Conservation (phyloP, 768 basidiomycete species). For the Boletellus ananas region DNA sequence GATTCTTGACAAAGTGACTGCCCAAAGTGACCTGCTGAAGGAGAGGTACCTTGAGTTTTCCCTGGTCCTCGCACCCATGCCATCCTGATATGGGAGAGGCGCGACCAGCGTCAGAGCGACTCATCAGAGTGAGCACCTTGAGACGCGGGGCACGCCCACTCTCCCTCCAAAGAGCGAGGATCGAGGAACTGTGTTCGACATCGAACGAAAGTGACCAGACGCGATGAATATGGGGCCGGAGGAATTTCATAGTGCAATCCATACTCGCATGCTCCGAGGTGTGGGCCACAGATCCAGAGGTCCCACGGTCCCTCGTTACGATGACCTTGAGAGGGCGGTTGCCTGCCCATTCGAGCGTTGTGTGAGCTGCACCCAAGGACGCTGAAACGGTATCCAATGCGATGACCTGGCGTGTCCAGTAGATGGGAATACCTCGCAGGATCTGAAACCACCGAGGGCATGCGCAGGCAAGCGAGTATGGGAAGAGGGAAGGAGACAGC, state of each 20-base stretch:
- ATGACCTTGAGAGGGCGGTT: slow-evolving; percentile 2
- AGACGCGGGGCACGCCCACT: not conserved
- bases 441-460: slow-evolving; percentile 9
- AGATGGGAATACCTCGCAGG: not conserved
- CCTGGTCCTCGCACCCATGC: not conserved
- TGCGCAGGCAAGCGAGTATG: slow-evolving; percentile 6
- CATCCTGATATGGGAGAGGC: not conserved
- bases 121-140: slow-evolving; percentile 1
- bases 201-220: slow-evolving; percentile 11
- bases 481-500: slow-evolving; percentile 7
- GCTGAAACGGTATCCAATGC: not conserved
- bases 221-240: not conserved
- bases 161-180: slow-evolving; percentile 10
- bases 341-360: slow-evolving; percentile 3
- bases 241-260: not conserved
- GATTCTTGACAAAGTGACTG: slow-evolving; percentile 6
- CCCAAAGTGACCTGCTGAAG: not conserved
- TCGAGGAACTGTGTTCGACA: not conserved
- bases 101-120: not conserved
- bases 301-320: slow-evolving; percentile 3
- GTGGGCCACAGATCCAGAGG: not conserved
- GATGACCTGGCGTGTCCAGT: slow-evolving; percentile 11
- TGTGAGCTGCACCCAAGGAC: not conserved
- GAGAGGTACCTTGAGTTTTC: slow-evolving; percentile 2
- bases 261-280: slow-evolving; percentile 1